A percentile compares a stretch with the other conserved stretches of the same genome.
Conservation (phyloP, 78 protist genomes). For the Dictyostelium citrinum region DNA sequence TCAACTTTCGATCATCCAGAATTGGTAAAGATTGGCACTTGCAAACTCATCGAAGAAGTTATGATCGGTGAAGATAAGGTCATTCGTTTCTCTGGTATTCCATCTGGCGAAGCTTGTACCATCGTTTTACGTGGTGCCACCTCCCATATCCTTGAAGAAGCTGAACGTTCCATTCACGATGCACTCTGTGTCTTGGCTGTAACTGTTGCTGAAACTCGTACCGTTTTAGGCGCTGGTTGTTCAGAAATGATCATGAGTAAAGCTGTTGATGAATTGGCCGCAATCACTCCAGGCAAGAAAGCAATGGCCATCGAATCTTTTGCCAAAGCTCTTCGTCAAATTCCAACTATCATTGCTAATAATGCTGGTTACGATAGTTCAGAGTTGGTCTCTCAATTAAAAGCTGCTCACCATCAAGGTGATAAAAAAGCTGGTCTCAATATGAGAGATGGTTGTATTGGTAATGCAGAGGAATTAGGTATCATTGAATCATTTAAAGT, state of each 20-base stretch:
- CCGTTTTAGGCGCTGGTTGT: constrained; percentile 98
- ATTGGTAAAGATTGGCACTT: constrained; percentile 89
- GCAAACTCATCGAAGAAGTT: constrained; percentile 96
- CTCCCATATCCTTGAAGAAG: constrained; percentile 97
- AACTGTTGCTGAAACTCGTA: constrained; percentile 88
- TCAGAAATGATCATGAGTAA: constrained; percentile 97
- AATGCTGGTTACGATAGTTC: constrained; percentile 97
- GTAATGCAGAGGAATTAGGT: constrained; percentile 91
- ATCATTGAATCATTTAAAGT: constrained; percentile 94
- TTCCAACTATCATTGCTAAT: constrained; percentile 97
- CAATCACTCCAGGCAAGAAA: constrained; percentile 95
- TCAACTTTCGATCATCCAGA: constrained; percentile 98
- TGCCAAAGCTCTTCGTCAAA: constrained; percentile 95
- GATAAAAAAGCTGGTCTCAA: constrained; percentile 88
- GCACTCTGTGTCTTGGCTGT: constrained; percentile 98
- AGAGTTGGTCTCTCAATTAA: constrained; percentile 90
- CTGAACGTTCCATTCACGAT: constrained; percentile 99
- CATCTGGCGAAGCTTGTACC: constrained; percentile 97
- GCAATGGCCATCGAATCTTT: constrained; percentile 98
- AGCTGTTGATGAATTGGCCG: constrained; percentile 95
- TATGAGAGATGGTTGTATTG: constrained; percentile 93
- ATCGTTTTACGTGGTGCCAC: constrained; percentile 99
- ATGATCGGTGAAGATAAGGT: constrained; percentile 99
- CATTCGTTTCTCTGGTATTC: constrained; percentile 92
- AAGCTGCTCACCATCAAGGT: constrained; percentile 93